Evolutionary conservation across 176 grass and related monocot species (phyloP).

Genomic region (Hsuehochloa calcarea): DNA sequence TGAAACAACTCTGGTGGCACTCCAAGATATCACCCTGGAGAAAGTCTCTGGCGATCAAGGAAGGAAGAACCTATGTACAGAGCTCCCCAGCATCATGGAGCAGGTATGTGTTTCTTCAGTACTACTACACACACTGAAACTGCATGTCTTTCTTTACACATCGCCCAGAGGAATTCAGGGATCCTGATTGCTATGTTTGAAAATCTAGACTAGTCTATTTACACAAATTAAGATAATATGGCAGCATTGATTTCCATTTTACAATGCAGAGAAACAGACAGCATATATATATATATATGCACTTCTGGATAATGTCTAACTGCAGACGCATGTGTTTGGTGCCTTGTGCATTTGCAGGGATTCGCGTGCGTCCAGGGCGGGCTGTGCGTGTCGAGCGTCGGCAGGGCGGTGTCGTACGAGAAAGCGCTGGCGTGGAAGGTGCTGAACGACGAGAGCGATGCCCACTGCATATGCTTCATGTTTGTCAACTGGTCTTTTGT

Average conservation of each 20-base stretch:
- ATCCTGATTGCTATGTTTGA: background rate
- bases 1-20: constrained; percentile 66
- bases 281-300: no score
- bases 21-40: constrained; percentile 70
- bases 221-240: background rate
- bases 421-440: constrained; percentile 83
- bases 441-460: constrained; percentile 45
- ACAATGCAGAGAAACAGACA: no score
- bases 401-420: constrained; percentile 75
- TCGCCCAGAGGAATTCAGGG: background rate
- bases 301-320: background rate
- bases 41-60: constrained; percentile 65
- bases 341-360: constrained; percentile 30
- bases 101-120: constrained; percentile 25
- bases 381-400: constrained; percentile 62
- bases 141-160: background rate
- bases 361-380: constrained; percentile 67
- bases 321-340: background rate
- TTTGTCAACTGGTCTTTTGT: constrained; percentile 88
- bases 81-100: constrained; percentile 66
- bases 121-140: background rate
- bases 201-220: background rate
- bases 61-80: constrained; percentile 68
- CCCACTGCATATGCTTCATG: constrained; percentile 80
- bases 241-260: background rate